phyloP scores from a whole-genome alignment of 2,329 filamentous ascomycete species.

The Colletotrichum sansevieriae region DNA sequence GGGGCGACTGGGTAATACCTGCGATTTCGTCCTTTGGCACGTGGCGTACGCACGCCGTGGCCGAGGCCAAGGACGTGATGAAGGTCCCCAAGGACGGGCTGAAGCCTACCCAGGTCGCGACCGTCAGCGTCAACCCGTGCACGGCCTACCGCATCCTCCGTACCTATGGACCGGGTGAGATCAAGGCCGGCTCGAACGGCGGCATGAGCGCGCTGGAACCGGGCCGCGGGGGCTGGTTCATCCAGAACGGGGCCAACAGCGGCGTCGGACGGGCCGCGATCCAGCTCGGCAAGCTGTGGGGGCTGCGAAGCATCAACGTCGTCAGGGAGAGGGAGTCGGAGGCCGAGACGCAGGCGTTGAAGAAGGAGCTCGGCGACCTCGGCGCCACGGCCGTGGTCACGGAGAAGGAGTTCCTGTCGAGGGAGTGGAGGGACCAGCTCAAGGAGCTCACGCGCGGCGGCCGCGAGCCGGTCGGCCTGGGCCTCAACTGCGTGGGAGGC shows the following conservation, averaged over 20 bases:
- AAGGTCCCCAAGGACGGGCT: conserved; percentile 80
- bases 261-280: conserved; percentile 93
- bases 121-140: conserved; percentile 91
- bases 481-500: conserved; percentile 94
- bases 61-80: conserved; percentile 69
- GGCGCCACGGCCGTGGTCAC: conserved; percentile 71
- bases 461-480: conserved; percentile 79
- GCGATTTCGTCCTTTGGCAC: conserved; percentile 87
- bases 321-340: conserved; percentile 78
- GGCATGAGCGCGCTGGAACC: conserved; percentile 58
- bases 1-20: conserved; percentile 96
- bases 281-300: conserved; percentile 88
- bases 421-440: conserved; percentile 72
- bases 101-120: conserved; percentile 83
- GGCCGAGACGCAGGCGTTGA: conserved; percentile 73
- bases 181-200: conserved; percentile 57
- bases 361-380: conserved; percentile 64
- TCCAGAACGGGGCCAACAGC: conserved; percentile 97
- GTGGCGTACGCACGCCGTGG: conserved; percentile 91
- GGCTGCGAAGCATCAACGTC: conserved; percentile 90
- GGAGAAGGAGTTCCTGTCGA: conserved; percentile 65
- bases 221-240: conserved; percentile 83
- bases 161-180: conserved; percentile 73
- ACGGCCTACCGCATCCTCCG: conserved; percentile 94
- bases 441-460: conserved; percentile 78